Conservation (phyloP, 2,329 filamentous ascomycete species). For the Penicillium sp. region DNA sequence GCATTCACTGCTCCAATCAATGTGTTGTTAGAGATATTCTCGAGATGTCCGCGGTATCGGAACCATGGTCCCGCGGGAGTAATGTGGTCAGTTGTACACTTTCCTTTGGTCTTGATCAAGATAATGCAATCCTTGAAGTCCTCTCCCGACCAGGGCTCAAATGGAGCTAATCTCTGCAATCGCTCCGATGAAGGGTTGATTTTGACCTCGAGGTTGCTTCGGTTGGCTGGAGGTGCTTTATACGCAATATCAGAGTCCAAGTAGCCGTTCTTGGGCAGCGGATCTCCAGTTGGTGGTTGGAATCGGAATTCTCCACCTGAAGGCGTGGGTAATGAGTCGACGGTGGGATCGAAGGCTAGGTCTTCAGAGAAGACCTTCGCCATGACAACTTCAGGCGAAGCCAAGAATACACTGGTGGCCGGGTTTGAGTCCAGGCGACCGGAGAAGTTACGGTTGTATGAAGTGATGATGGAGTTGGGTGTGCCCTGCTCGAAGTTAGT, state of each 20-base stretch:
- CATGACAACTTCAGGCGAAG: constrained; percentile 82
- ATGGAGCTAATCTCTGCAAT: constrained; percentile 84
- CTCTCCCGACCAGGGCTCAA: constrained; percentile 85
- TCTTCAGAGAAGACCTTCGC: constrained; percentile 77
- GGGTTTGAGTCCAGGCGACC: constrained; percentile 94
- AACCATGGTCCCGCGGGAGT: constrained; percentile 96
- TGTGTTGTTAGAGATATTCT: constrained; percentile 99
- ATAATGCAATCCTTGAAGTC: constrained; percentile 79
- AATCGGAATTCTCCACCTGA: constrained; percentile 93
- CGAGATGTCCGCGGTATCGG: constrained; percentile 97
- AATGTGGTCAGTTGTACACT: constrained; percentile 95
- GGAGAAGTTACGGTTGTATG: constrained; percentile 99
- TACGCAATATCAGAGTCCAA: constrained; percentile 89
- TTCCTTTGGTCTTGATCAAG: constrained; percentile 90
- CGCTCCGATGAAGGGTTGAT: constrained; percentile 65
- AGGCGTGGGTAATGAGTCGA: constrained; percentile 85
- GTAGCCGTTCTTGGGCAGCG: constrained; percentile 76
- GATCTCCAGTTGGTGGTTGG: constrained; percentile 70
- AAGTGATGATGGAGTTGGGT: constrained; percentile 92
- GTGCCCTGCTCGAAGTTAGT: constrained; percentile 76
- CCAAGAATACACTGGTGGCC: constrained; percentile 86
- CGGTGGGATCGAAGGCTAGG: constrained; percentile 88
- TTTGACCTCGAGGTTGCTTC: constrained; percentile 64
- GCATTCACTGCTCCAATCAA: constrained; percentile 94
- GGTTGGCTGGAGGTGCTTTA: constrained; percentile 70